These are phyloP conservation scores for Trichosanthes cucumerina DNA, from an alignment of 306 rosid species.

Conservation along the genomic window DNA sequence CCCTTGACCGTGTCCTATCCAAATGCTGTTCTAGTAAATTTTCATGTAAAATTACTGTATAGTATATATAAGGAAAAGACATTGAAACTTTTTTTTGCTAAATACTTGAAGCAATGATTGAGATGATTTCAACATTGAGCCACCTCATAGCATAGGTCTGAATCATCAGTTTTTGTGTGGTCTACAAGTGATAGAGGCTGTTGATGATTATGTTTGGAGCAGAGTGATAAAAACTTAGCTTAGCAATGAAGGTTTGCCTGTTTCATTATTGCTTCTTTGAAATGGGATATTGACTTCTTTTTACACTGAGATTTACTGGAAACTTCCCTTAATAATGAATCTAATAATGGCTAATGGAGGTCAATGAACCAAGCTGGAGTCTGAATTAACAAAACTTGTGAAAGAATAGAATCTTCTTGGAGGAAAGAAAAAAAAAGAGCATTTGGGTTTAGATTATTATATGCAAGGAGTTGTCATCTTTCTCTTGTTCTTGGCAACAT, in stretches of 20 bases:
- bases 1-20: background rate
- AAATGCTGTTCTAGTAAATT: background rate
- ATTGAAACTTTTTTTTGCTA: background rate
- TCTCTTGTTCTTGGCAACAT: background rate
- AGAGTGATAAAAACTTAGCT: slow-evolving; percentile 8
- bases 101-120: background rate
- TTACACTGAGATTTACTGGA: slow-evolving; percentile 10
- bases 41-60: background rate
- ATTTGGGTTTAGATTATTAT: background rate
- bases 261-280: background rate
- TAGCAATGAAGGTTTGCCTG: background rate
- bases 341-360: background rate
- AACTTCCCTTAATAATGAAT: background rate
- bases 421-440: background rate
- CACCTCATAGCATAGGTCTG: slow-evolving; percentile 5
- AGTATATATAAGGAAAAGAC: background rate
- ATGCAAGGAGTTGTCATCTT: background rate
- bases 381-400: slow-evolving; percentile 1
- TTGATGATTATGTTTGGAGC: background rate
- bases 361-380: slow-evolving; percentile 1
- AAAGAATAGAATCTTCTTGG: background rate
- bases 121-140: background rate
- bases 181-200: background rate
- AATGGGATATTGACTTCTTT: background rate
- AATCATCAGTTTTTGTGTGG: background rate